These are phyloP conservation scores for Ophiocordyceps australis DNA, from an alignment of 2,329 filamentous ascomycete genomes.

Conservation along the genomic window DNA sequence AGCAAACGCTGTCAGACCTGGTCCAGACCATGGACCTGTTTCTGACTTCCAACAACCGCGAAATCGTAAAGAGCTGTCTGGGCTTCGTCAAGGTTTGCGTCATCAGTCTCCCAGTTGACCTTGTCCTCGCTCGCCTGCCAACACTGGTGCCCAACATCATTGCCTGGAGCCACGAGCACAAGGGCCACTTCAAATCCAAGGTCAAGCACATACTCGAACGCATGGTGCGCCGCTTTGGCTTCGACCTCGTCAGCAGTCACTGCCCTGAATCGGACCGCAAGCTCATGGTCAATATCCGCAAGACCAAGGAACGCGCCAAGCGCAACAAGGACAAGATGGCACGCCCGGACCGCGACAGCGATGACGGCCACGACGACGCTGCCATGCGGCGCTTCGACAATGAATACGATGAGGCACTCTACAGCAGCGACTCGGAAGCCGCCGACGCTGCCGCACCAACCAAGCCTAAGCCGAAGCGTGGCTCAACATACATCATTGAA, in stretches of 20 bases:
- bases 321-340: slow-evolving; percentile 61
- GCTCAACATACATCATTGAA: slow-evolving; percentile 76
- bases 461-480: slow-evolving; percentile 37
- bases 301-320: slow-evolving; percentile 82
- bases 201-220: slow-evolving; percentile 96
- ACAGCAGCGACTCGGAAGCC: slow-evolving; percentile 51
- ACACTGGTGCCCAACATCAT: slow-evolving; percentile 78
- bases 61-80: slow-evolving; percentile 86
- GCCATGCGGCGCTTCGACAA: slow-evolving; percentile 55
- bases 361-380: slow-evolving; percentile 29
- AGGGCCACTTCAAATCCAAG: slow-evolving; percentile 90
- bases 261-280: slow-evolving; percentile 80
- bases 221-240: slow-evolving; percentile 81
- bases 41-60: slow-evolving; percentile 86
- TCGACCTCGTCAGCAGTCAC: slow-evolving; percentile 58
- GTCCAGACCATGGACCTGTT: slow-evolving; percentile 94
- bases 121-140: slow-evolving; percentile 61
- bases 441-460: slow-evolving; percentile 18
- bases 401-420: slow-evolving; percentile 91
- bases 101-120: slow-evolving; percentile 61
- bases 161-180: slow-evolving; percentile 95
- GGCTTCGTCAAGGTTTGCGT: slow-evolving; percentile 95
- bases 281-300: slow-evolving; percentile 83
- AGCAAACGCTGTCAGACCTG: slow-evolving; percentile 59
- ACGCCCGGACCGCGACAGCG: slow-evolving; percentile 36